phyloP scores from a whole-genome alignment of 2,329 filamentous ascomycete species.

The Gnomoniopsis smithogilvyi region DNA sequence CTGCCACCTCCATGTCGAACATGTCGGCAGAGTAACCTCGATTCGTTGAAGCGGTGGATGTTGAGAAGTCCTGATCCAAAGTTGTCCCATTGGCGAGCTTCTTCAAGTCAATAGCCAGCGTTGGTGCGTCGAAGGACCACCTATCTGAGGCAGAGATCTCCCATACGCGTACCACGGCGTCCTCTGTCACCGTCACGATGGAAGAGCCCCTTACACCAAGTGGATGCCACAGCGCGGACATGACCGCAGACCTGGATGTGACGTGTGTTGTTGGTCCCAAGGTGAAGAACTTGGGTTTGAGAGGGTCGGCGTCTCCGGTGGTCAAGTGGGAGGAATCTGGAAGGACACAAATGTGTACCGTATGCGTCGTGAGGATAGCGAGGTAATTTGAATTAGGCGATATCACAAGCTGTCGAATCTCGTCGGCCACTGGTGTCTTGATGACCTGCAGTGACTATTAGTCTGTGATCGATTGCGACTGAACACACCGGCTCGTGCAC shows the following conservation, averaged over 20 bases:
- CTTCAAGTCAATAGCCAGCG: constrained; percentile 81
- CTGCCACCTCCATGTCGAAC: constrained; percentile 90
- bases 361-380: constrained; percentile 82
- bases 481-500: constrained; percentile 19
- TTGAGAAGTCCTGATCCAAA: constrained; percentile 78
- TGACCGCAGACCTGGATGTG: constrained; percentile 75
- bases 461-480: background rate
- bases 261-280: constrained; percentile 93
- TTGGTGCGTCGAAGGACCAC: constrained; percentile 81
- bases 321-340: constrained; percentile 77
- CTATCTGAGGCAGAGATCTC: constrained; percentile 80
- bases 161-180: constrained; percentile 88
- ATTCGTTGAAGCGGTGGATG: constrained; percentile 69
- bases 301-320: constrained; percentile 60
- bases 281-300: constrained; percentile 84
- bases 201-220: constrained; percentile 78
- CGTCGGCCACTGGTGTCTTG: constrained; percentile 72
- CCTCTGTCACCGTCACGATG: constrained; percentile 82
- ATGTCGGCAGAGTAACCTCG: constrained; percentile 85
- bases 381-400: constrained; percentile 81
- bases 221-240: constrained; percentile 88
- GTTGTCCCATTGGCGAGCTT: constrained; percentile 83
- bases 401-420: constrained; percentile 80
- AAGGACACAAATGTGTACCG: constrained; percentile 81
- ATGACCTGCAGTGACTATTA: constrained; percentile 53